Evolutionary conservation across 2,329 filamentous ascomycete genomes (phyloP).

Genomic region (Cryoendolithus antarcticus): DNA sequence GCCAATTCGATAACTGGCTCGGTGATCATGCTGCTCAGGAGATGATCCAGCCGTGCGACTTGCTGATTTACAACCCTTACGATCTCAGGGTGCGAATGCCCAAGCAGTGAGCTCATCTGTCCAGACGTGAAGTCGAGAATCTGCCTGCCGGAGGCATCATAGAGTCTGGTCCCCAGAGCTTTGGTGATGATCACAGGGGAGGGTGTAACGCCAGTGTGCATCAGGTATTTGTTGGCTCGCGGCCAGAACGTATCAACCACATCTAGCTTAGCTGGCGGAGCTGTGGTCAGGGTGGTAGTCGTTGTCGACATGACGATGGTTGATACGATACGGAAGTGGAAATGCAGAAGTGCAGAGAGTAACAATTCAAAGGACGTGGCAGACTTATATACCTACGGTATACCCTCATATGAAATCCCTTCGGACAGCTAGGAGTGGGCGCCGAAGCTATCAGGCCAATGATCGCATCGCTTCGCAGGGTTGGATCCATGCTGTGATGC

Average conservation of each 20-base stretch:
- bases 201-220: slow-evolving; percentile 31
- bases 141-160: slow-evolving; percentile 29
- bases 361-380: no score
- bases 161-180: slow-evolving; percentile 35
- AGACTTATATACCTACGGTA: no score
- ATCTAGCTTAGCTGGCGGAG: not conserved
- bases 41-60: slow-evolving; percentile 41
- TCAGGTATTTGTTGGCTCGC: slow-evolving; percentile 29
- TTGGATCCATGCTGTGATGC: no score
- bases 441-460: no score
- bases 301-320: not conserved
- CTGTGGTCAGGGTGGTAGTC: not conserved
- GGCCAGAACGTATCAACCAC: slow-evolving; percentile 18
- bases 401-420: no score
- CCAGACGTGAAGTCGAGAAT: slow-evolving; percentile 48
- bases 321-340: no score
- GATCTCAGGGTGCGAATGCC: slow-evolving; percentile 45
- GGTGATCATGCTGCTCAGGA: slow-evolving; percentile 46
- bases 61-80: slow-evolving; percentile 40
- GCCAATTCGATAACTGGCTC: slow-evolving; percentile 42
- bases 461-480: no score
- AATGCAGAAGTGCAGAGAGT: no score
- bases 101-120: slow-evolving; percentile 46
- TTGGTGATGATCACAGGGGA: slow-evolving; percentile 31
- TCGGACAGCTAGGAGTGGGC: no score